Evolutionary conservation across 1,284 basidiomycete species (phyloP).

Genomic region (Sparassis latifolia): DNA sequence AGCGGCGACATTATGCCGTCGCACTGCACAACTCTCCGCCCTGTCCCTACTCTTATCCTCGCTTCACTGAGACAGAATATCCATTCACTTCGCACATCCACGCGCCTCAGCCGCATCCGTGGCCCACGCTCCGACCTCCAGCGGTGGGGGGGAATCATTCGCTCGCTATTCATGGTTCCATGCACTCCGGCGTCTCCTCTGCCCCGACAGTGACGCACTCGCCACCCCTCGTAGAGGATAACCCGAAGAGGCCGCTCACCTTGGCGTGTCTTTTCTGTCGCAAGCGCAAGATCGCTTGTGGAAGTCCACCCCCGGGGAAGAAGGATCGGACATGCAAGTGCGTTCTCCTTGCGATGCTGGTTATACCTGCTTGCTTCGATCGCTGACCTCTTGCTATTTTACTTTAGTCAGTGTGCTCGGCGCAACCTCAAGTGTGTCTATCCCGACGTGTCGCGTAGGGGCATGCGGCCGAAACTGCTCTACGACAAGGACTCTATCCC

Average conservation of each 20-base stretch:
- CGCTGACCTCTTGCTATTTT: not conserved
- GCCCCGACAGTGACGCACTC: constrained; percentile 13
- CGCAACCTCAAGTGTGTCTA: constrained; percentile 30
- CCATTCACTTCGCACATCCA: not conserved
- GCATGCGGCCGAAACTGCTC: constrained; percentile 23
- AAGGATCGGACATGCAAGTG: constrained; percentile 36
- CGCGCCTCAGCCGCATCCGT: not conserved
- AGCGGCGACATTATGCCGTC: not conserved
- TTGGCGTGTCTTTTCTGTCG: constrained; percentile 40
- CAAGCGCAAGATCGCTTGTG: constrained; percentile 41
- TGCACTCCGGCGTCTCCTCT: constrained; percentile 8
- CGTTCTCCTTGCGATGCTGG: constrained; percentile 12
- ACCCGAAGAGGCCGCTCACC: constrained; percentile 33
- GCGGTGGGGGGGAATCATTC: not conserved
- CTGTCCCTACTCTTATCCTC: constrained; percentile 13
- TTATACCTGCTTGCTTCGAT: constrained; percentile 1
- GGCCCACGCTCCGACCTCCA: not conserved
- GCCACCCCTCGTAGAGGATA: constrained; percentile 25
- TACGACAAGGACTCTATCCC: constrained; percentile 14
- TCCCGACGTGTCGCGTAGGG: constrained; percentile 27
- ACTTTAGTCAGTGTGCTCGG: constrained; percentile 27
- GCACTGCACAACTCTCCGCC: constrained; percentile 11
- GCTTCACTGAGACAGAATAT: constrained; percentile 1
- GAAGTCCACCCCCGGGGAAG: constrained; percentile 30
- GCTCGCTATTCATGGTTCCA: not conserved